Conservation (phyloP, 2,329 filamentous ascomycete genomes). For the Alternaria sp. region DNA sequence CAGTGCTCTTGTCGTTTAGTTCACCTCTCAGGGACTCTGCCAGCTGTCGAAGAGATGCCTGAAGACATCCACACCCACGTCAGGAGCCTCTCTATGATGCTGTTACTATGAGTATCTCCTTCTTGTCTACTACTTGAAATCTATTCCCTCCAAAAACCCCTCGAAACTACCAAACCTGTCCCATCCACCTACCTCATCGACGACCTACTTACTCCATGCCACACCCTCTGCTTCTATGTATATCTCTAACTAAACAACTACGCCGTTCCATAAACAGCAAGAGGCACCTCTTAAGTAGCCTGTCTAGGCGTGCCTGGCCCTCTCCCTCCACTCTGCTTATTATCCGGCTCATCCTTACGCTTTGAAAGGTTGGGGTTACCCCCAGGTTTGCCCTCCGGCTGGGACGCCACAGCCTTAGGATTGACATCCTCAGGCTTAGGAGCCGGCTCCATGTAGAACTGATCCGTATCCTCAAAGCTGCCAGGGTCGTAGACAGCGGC, state of each 20-base stretch:
- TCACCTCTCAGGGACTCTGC: neutral
- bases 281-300: neutral
- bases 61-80: neutral
- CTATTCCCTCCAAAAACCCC: neutral
- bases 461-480: neutral
- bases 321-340: neutral
- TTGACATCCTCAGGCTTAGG: neutral
- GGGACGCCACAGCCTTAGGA: neutral
- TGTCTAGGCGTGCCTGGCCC: neutral
- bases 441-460: neutral
- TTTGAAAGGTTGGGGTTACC: no score
- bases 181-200: neutral
- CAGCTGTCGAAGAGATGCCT: neutral
- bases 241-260: neutral
- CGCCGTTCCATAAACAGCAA: neutral
- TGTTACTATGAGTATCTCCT: neutral
- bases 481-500: neutral
- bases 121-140: neutral
- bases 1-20: neutral
- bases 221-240: conserved; percentile 6
- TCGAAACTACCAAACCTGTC: neutral
- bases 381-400: neutral
- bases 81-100: neutral
- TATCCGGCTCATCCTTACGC: neutral
- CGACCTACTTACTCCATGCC: conserved; percentile 10